These are phyloP conservation scores for Holtermannia corniformis DNA, from an alignment of 768 basidiomycete species.

Conservation along the genomic window DNA sequence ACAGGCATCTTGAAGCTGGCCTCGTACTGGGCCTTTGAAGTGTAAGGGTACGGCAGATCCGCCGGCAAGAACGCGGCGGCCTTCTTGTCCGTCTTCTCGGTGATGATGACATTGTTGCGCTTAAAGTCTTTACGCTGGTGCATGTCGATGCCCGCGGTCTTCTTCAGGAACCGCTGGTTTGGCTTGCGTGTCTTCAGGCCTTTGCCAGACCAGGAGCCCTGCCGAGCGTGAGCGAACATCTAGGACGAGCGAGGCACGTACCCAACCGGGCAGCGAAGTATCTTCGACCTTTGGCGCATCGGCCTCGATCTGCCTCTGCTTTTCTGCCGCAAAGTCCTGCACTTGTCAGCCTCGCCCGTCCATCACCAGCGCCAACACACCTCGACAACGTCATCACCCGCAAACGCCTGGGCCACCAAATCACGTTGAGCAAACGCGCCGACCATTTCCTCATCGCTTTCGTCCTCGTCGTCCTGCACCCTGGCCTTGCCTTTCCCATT, in stretches of 20 bases:
- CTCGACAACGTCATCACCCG: constrained; percentile 90
- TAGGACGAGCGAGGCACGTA: constrained; percentile 43
- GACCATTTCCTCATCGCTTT: constrained; percentile 41
- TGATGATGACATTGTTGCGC: constrained; percentile 85
- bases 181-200: constrained; percentile 55
- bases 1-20: constrained; percentile 68
- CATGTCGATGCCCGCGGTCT: constrained; percentile 70
- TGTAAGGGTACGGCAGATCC: constrained; percentile 91
- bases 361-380: constrained; percentile 44
- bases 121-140: constrained; percentile 69
- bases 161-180: constrained; percentile 58
- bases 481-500: constrained; percentile 50
- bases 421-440: constrained; percentile 82
- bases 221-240: constrained; percentile 2
- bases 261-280: constrained; percentile 90
- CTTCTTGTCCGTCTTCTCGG: constrained; percentile 90
- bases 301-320: constrained; percentile 67
- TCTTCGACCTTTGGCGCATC: constrained; percentile 85
- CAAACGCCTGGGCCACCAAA: constrained; percentile 87
- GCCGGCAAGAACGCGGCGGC: constrained; percentile 78
- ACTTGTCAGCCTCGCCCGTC: background rate
- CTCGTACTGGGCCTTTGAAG: constrained; percentile 86
- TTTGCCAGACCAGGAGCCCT: constrained; percentile 88
- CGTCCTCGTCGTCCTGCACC: constrained; percentile 48
- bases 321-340: constrained; percentile 78